These are phyloP conservation scores for Hyphopichia burtonii DNA, from an alignment of 1,139 yeast genomes.

Conservation along the genomic window DNA sequence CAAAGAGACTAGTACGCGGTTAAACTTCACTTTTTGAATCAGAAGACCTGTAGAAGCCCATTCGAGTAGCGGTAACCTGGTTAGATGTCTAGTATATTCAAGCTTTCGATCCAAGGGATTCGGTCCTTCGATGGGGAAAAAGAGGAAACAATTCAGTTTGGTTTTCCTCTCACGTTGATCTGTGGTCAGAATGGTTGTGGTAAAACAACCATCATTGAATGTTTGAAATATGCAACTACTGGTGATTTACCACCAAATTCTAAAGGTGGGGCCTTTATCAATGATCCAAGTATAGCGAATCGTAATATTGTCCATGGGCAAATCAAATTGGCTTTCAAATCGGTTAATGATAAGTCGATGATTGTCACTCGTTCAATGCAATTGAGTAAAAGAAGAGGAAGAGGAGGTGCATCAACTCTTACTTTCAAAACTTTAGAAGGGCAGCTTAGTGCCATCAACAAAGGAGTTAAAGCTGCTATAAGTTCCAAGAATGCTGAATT, in stretches of 20 bases:
- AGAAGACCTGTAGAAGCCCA: too few relatives aligned
- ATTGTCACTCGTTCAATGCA: constrained; percentile 85
- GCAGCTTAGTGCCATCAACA: constrained; percentile 65
- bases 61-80: neutral
- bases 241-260: constrained; percentile 96
- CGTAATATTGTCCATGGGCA: constrained; percentile 83
- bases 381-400: constrained; percentile 55
- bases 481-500: constrained; percentile 85
- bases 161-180: constrained; percentile 85
- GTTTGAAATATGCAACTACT: constrained; percentile 89
- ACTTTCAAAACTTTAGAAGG: constrained; percentile 93
- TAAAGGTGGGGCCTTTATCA: constrained; percentile 94
- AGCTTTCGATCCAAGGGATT: constrained; percentile 85
- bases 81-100: constrained; percentile 64
- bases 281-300: constrained; percentile 84
- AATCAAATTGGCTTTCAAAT: constrained; percentile 81
- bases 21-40: too few relatives aligned
- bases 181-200: constrained; percentile 98
- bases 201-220: constrained; percentile 96
- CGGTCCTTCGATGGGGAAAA: constrained; percentile 84
- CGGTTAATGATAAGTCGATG: constrained; percentile 75
- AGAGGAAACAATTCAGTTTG: constrained; percentile 85
- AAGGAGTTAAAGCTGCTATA: constrained; percentile 69
- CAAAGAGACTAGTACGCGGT: too few relatives aligned
- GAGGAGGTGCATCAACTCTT: constrained; percentile 35